phyloP scores from a whole-genome alignment of 1,284 basidiomycete species.

The Cystobasidiaceae sp. region DNA sequence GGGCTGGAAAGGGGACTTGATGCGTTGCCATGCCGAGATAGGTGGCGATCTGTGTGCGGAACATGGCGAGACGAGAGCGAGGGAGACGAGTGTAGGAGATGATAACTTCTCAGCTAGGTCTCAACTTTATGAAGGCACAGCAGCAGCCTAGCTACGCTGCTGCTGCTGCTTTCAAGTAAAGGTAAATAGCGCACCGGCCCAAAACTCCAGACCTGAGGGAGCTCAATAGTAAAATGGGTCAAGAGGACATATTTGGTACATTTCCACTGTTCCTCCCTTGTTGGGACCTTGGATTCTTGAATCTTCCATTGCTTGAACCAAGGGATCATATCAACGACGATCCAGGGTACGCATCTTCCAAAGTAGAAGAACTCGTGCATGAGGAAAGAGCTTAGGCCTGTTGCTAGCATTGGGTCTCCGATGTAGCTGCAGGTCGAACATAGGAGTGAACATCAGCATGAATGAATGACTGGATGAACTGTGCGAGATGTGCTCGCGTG shows the following conservation, averaged over 20 bases:
- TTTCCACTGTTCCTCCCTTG: constrained; percentile 81
- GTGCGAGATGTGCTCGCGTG: not conserved
- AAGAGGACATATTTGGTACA: constrained; percentile 92
- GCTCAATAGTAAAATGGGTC: constrained; percentile 93
- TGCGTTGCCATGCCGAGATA: constrained; percentile 84
- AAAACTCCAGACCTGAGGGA: constrained; percentile 54
- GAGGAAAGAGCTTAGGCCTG: constrained; percentile 83
- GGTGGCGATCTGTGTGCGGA: too few species aligned
- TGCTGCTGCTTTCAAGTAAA: too few species aligned
- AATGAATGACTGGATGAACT: not conserved
- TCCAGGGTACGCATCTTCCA: constrained; percentile 72
- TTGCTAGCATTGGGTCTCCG: constrained; percentile 76
- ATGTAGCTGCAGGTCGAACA: constrained; percentile 43
- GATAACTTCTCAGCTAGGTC: too few species aligned
- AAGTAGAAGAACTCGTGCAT: constrained; percentile 97
- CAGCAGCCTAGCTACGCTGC: too few species aligned
- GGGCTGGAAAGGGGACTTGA: constrained; percentile 81
- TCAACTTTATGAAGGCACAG: too few species aligned
- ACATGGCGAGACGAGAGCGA: too few species aligned
- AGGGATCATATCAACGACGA: constrained; percentile 90
- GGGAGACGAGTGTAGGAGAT: too few species aligned
- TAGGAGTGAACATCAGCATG: constrained; percentile 39
- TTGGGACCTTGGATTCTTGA: constrained; percentile 63
- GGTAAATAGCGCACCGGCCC: too few species aligned
- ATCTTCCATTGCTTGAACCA: constrained; percentile 27